phyloP scores from a whole-genome alignment of 768 basidiomycete genomes.

The Mycena rebaudengoi region DNA sequence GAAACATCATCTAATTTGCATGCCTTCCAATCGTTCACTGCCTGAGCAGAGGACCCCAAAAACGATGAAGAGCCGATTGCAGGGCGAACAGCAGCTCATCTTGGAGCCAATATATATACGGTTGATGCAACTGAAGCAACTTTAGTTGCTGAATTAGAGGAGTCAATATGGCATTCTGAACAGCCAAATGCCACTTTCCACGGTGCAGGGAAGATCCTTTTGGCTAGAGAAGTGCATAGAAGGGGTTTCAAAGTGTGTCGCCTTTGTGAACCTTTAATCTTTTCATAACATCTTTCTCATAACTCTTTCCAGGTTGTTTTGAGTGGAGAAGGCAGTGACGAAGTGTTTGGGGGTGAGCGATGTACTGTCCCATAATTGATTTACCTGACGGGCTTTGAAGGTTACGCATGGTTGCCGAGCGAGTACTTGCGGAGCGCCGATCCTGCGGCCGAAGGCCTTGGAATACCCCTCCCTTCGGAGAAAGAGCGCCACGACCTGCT shows the following conservation, averaged over 20 bases:
- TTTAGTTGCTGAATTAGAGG: not conserved
- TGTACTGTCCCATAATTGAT: no score
- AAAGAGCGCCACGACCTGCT: not conserved
- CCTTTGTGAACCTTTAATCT: no score
- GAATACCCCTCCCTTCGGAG: not conserved
- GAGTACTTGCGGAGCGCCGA: not conserved
- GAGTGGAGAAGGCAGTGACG: not conserved
- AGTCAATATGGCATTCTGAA: not conserved
- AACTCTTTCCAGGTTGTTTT: not conserved
- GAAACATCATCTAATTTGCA: not conserved
- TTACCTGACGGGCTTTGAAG: no score
- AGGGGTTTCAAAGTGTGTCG: not conserved
- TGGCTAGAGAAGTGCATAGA: not conserved
- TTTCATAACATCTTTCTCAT: not conserved
- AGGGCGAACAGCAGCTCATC: not conserved
- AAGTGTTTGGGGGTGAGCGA: not conserved
- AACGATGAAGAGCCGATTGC: not conserved
- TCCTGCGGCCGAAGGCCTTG: not conserved
- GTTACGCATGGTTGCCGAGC: not conserved
- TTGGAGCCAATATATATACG: not conserved
- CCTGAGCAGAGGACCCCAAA: not conserved
- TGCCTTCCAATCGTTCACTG: not conserved
- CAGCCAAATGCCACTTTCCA: not conserved
- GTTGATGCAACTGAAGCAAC: not conserved
- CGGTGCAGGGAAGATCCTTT: not conserved